Conservation (phyloP, 73 alveolate genomes). For the Vitrella brassicaformis region DNA sequence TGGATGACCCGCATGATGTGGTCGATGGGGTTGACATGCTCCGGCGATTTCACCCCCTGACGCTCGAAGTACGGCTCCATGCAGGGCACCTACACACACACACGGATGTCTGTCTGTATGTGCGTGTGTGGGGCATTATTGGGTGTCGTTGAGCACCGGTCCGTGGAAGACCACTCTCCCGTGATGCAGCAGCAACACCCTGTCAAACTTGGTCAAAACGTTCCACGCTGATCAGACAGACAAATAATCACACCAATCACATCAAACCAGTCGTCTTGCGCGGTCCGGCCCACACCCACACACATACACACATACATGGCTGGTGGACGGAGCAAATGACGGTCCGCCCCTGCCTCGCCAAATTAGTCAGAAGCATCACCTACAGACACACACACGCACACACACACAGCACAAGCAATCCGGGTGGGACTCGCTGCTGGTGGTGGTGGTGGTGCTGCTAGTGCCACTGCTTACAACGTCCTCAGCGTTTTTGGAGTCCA, state of each 20-base stretch:
- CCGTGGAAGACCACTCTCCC: slow-evolving; percentile 41
- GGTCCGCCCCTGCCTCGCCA: slow-evolving; percentile 16
- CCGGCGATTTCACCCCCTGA: background rate
- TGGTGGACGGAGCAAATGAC: slow-evolving; percentile 19
- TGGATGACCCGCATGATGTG: background rate
- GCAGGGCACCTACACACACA: background rate
- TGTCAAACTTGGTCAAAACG: slow-evolving; percentile 11
- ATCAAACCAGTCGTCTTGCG: too few relatives aligned
- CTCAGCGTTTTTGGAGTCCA: slow-evolving; percentile 28
- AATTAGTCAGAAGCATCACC: too few relatives aligned
- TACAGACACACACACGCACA: too few relatives aligned
- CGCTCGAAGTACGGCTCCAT: background rate
- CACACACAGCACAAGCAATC: too few relatives aligned
- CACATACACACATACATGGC: too few relatives aligned
- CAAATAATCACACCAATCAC: too few relatives aligned
- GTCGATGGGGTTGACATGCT: background rate
- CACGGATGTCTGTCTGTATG: background rate
- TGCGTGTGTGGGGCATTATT: background rate
- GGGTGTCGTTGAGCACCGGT: background rate
- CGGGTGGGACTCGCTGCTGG: too few relatives aligned
- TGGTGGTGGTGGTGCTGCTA: too few relatives aligned
- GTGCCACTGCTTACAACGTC: background rate
- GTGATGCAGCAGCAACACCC: slow-evolving; percentile 11
- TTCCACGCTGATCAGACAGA: too few relatives aligned
- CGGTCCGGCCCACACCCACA: too few relatives aligned